phyloP scores from a whole-genome alignment of 1,284 basidiomycete genomes.

The Schizopora paradoxa region DNA sequence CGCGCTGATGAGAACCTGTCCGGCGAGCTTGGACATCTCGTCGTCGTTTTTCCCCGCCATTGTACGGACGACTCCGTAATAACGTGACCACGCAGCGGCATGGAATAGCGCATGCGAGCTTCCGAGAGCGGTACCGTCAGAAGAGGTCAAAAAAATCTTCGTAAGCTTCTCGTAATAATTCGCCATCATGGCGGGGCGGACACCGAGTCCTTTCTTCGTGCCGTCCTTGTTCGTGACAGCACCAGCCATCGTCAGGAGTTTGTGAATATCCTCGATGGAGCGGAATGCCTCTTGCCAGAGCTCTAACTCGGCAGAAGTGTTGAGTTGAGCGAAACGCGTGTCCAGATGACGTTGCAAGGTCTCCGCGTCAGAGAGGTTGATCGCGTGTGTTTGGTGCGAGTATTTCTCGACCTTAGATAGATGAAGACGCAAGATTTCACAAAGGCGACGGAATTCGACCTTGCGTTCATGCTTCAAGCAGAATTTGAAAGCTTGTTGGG shows the following conservation, averaged over 20 bases:
- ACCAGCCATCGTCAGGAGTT: conserved; percentile 86
- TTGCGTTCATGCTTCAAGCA: conserved; percentile 93
- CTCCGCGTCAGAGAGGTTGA: conserved; percentile 96
- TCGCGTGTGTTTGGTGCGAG: conserved; percentile 91
- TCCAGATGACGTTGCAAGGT: conserved; percentile 97
- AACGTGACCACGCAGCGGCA: conserved; percentile 93
- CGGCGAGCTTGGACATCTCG: conserved; percentile 80
- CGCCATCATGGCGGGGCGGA: conserved; percentile 95
- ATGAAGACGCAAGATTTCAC: conserved; percentile 95
- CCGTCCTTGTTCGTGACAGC: too few species aligned
- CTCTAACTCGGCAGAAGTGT: conserved; percentile 97
- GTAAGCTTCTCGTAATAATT: conserved; percentile 99
- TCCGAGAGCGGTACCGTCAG: too few species aligned
- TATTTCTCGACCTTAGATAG: conserved; percentile 95
- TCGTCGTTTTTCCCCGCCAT: conserved; percentile 71
- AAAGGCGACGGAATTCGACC: conserved; percentile 96
- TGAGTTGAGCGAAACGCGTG: conserved; percentile 96
- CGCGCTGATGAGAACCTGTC: conserved; percentile 89
- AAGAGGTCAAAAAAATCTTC: conserved; percentile 91
- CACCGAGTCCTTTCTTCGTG: conserved; percentile 82
- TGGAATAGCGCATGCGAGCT: conserved; percentile 95
- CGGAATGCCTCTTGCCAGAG: conserved; percentile 99
- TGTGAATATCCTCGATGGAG: conserved; percentile 97
- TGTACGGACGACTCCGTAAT: conserved; percentile 63
- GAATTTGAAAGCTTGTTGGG: conserved; percentile 96